Evolutionary conservation across 2,329 filamentous ascomycete species (phyloP).

Genomic region (Lachnellula cervina): DNA sequence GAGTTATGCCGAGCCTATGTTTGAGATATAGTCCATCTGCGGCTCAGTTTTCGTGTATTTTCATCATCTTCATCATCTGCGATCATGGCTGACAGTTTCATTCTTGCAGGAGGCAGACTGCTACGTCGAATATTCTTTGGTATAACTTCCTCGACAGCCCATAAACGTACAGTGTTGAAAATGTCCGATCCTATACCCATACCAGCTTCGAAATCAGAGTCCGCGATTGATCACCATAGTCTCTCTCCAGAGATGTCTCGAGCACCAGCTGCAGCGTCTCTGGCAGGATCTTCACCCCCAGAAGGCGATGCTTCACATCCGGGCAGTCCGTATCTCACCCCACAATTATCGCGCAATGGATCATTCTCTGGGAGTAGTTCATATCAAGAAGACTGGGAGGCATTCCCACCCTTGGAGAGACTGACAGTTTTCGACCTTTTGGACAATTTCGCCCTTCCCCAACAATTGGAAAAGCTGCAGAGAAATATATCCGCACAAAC

Average conservation of each 20-base stretch:
- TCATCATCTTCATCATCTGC: background rate
- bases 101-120: constrained; percentile 38
- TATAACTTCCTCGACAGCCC: constrained; percentile 34
- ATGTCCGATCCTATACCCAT: constrained; percentile 42
- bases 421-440: constrained; percentile 89
- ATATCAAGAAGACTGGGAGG: constrained; percentile 86
- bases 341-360: constrained; percentile 65
- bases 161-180: constrained; percentile 36
- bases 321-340: constrained; percentile 53
- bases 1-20: background rate
- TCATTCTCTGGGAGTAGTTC: constrained; percentile 81
- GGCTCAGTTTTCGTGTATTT: background rate
- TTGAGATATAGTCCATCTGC: background rate
- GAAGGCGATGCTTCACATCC: constrained; percentile 40
- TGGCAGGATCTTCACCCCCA: constrained; percentile 43
- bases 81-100: constrained; percentile 39
- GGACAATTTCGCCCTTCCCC: constrained; percentile 86
- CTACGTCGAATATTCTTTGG: constrained; percentile 39
- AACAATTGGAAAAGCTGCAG: constrained; percentile 87
- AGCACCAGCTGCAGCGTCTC: constrained; percentile 25
- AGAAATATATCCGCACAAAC: constrained; percentile 76
- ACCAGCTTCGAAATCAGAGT: constrained; percentile 24
- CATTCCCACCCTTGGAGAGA: constrained; percentile 81
- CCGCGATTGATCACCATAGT: constrained; percentile 14
- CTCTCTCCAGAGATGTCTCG: constrained; percentile 21